Conservation (phyloP, 192 early-diverging fungal genomes). For the Paraglomus occultum region DNA sequence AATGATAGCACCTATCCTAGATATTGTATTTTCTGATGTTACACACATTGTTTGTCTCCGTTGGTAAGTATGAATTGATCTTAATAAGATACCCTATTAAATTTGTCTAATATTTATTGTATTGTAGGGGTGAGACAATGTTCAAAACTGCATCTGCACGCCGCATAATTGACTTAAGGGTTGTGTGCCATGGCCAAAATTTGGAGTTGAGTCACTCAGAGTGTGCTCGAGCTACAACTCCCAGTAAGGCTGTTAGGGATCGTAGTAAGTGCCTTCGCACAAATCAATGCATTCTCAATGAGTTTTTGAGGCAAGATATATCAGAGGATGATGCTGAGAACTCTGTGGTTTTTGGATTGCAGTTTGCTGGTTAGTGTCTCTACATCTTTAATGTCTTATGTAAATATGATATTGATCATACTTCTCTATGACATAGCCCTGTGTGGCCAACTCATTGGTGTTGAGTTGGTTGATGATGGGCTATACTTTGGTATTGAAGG, state of each 20-base stretch:
- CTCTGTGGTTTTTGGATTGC: constrained; percentile 6
- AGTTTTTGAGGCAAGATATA: constrained; percentile 24
- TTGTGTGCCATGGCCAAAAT: constrained; percentile 1
- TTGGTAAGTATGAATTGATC: constrained; percentile 16
- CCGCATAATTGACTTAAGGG: constrained; percentile 24
- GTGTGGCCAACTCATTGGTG: not conserved
- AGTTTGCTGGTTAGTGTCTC: constrained; percentile 12
- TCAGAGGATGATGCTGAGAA: constrained; percentile 8
- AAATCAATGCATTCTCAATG: constrained; percentile 12
- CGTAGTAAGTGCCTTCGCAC: constrained; percentile 21
- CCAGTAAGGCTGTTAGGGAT: constrained; percentile 15
- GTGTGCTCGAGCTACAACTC: constrained; percentile 13
- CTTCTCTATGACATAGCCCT: too few relatives aligned
- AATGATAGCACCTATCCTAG: constrained; percentile 17
- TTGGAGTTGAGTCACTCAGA: constrained; percentile 18
- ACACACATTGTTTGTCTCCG: not conserved
- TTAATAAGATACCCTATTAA: not conserved
- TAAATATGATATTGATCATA: constrained; percentile 10
- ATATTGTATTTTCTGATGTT: constrained; percentile 28
- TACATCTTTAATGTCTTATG: not conserved
- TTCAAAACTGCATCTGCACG: not conserved
- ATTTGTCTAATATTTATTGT: constrained; percentile 4
- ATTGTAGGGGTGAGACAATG: constrained; percentile 17
- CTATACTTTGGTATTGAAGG: constrained; percentile 17
- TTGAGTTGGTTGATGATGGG: constrained; percentile 12